Percentiles rank a stretch among this genome's conserved stretches.
These are phyloP conservation scores for Trichoderma sp. DNA, from an alignment of 2,329 filamentous ascomycete species.

Conservation along the genomic window DNA sequence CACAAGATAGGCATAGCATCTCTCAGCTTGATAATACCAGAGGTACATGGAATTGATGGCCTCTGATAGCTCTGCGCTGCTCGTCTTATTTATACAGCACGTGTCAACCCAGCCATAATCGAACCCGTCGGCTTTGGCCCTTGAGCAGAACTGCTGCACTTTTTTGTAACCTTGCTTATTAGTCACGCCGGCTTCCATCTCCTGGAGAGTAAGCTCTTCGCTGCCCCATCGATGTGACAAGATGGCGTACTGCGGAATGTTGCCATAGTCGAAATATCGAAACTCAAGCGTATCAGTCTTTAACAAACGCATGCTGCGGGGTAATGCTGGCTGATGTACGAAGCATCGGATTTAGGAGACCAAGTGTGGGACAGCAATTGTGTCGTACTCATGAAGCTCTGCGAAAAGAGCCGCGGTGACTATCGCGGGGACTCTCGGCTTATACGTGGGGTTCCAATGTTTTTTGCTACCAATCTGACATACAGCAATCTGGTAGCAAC, in stretches of 20 bases:
- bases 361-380: not conserved
- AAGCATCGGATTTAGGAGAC: not conserved
- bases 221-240: conserved; percentile 9
- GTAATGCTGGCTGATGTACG: not conserved
- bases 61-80: conserved; percentile 2
- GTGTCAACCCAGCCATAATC: conserved; percentile 12
- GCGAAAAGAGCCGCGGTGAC: not conserved
- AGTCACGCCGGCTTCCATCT: not conserved
- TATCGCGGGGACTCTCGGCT: not conserved
- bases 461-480: not conserved
- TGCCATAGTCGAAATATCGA: not conserved
- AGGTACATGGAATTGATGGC: conserved; percentile 14
- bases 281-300: not conserved
- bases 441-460: not conserved
- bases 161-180: not conserved
- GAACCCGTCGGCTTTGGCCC: not conserved
- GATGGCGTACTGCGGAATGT: conserved; percentile 4
- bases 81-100: not conserved
- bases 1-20: conserved; percentile 3
- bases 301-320: not conserved
- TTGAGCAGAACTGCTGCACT: not conserved
- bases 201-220: not conserved
- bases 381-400: not conserved
- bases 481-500: not conserved
- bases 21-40: not conserved